Conservation (phyloP, 345 rosid genomes). For the Passiflora organensis region DNA sequence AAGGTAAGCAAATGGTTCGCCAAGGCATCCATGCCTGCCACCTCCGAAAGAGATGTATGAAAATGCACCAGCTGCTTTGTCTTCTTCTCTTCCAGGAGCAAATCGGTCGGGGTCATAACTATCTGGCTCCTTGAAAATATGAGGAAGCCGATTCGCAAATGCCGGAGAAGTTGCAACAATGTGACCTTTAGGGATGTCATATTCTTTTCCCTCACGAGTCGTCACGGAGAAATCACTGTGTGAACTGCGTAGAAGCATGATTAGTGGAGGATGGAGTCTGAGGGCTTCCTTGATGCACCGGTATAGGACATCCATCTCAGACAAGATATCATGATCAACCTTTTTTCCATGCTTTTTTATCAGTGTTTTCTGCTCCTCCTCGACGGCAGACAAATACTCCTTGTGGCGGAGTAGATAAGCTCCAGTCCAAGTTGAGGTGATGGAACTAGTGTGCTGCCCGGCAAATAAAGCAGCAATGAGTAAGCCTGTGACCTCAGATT, state of each 20-base stretch:
- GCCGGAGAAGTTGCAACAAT: slow-evolving; percentile 95
- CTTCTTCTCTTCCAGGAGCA: slow-evolving; percentile 88
- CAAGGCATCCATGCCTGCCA: slow-evolving; percentile 97
- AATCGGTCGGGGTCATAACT: slow-evolving; percentile 79
- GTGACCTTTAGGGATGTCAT: slow-evolving; percentile 90
- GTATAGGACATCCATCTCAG: slow-evolving; percentile 89
- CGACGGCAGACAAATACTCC: slow-evolving; percentile 51
- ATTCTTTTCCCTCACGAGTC: slow-evolving; percentile 69
- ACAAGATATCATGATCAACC: slow-evolving; percentile 79
- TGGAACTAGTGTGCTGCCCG: slow-evolving; percentile 99
- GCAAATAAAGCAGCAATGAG: slow-evolving; percentile 98
- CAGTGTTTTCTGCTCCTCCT: slow-evolving; percentile 72
- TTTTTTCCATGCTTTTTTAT: slow-evolving; percentile 72
- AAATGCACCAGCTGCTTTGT: slow-evolving; percentile 80
- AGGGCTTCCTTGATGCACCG: slow-evolving; percentile 95
- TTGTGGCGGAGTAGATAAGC: slow-evolving; percentile 72
- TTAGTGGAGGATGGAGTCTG: slow-evolving; percentile 91
- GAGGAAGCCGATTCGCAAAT: slow-evolving; percentile 86
- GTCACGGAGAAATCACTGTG: slow-evolving; percentile 82
- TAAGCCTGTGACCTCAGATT: slow-evolving; percentile 81
- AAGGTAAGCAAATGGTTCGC: slow-evolving; percentile 94
- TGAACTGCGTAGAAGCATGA: slow-evolving; percentile 79
- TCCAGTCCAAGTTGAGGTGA: slow-evolving; percentile 96
- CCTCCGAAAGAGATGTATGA: slow-evolving; percentile 93
- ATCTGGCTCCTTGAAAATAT: slow-evolving; percentile 74